phyloP scores from a whole-genome alignment of 768 basidiomycete genomes.

The Hericium coralloides region DNA sequence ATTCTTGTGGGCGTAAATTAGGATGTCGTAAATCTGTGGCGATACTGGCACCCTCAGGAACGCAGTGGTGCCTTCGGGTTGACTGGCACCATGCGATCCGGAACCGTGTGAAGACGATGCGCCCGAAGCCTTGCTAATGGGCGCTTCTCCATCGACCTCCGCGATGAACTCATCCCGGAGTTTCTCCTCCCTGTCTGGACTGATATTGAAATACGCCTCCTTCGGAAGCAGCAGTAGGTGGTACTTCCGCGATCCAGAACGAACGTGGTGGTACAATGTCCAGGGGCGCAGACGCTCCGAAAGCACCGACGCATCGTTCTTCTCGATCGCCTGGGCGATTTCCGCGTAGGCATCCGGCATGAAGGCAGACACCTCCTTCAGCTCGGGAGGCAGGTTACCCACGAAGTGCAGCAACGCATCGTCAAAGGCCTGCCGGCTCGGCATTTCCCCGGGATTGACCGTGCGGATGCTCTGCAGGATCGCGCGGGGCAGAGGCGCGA shows the following conservation, averaged over 20 bases:
- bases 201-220: slow-evolving; percentile 47
- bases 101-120: neutral
- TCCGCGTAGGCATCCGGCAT: slow-evolving; percentile 44
- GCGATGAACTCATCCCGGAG: slow-evolving; percentile 38
- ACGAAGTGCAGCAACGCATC: slow-evolving; percentile 40
- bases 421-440: slow-evolving; percentile 44
- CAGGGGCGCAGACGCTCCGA: slow-evolving; percentile 40
- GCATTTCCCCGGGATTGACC: slow-evolving; percentile 52
- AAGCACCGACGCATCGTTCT: slow-evolving; percentile 21
- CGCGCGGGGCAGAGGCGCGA: slow-evolving; percentile 49
- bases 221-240: slow-evolving; percentile 51
- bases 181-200: slow-evolving; percentile 40
- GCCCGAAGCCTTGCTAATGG: slow-evolving; percentile 4
- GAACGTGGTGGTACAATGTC: slow-evolving; percentile 51
- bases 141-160: slow-evolving; percentile 27
- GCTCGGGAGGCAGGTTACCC: slow-evolving; percentile 39
- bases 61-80: slow-evolving; percentile 26
- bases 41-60: slow-evolving; percentile 61
- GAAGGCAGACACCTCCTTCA: slow-evolving; percentile 55
- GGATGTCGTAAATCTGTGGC: slow-evolving; percentile 58
- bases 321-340: slow-evolving; percentile 39
- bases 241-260: slow-evolving; percentile 49
- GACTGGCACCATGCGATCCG: slow-evolving; percentile 14
- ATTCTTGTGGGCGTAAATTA: slow-evolving; percentile 56
- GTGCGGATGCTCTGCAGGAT: slow-evolving; percentile 46